Evolutionary conservation across 768 basidiomycete species (phyloP).

Genomic region (Gyrodon lividus): DNA sequence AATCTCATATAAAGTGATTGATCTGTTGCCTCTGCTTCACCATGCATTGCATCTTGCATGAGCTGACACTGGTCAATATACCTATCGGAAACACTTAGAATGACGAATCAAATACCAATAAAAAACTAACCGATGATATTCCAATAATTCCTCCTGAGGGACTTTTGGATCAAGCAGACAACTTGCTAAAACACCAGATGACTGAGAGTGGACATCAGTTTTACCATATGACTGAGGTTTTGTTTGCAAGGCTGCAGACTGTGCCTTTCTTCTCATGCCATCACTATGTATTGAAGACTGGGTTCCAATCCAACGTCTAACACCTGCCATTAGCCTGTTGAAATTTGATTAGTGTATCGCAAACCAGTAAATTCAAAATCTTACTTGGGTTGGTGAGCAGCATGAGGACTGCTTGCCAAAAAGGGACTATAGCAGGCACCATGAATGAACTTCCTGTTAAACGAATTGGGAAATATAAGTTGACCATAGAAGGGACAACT

Average conservation of each 20-base stretch:
- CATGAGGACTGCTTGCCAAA: constrained; percentile 49
- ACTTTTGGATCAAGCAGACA: constrained; percentile 63
- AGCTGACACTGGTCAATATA: constrained; percentile 77
- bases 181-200: constrained; percentile 59
- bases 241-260: constrained; percentile 28
- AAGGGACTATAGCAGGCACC: constrained; percentile 78
- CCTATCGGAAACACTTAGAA: constrained; percentile 32
- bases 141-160: constrained; percentile 59
- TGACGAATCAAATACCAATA: background rate
- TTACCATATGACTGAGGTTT: constrained; percentile 26
- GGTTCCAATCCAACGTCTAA: constrained; percentile 74
- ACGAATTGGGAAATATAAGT: background rate
- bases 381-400: constrained; percentile 40
- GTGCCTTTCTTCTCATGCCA: constrained; percentile 39
- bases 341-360: background rate
- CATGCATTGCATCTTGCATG: constrained; percentile 55
- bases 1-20: constrained; percentile 54
- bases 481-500: constrained; percentile 21
- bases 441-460: constrained; percentile 61
- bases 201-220: constrained; percentile 32
- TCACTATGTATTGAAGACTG: constrained; percentile 42
- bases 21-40: constrained; percentile 55
- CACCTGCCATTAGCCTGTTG: constrained; percentile 70
- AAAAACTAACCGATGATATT: constrained; percentile 64
- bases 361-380: constrained; percentile 22